Evolutionary conservation across 495 filamentous ascomycete genomes (phyloP).

Genomic region (Penicillium pulvis): DNA sequence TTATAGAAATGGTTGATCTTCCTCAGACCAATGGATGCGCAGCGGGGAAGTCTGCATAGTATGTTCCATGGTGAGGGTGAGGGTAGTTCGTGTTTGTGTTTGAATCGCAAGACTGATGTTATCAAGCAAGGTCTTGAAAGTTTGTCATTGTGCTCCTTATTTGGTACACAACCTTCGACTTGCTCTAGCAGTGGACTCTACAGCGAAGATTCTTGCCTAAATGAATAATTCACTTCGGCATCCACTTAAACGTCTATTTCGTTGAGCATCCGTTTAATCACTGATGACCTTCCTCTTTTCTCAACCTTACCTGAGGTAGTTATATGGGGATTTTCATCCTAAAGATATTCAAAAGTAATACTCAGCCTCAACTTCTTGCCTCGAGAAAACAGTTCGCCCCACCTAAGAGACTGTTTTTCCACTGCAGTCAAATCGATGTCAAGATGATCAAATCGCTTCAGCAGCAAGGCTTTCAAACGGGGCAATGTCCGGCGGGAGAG

Average conservation of each 20-base stretch:
- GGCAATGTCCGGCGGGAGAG: no score
- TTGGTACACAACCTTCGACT: no score
- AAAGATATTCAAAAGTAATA: conserved; percentile 15
- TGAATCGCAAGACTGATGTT: no score
- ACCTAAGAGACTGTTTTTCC: conserved; percentile 10
- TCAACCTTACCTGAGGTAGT: conserved; percentile 12
- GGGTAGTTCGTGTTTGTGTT: no score
- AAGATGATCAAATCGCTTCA: neutral
- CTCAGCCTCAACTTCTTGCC: conserved; percentile 18
- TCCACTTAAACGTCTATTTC: conserved; percentile 33
- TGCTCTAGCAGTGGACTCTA: no score
- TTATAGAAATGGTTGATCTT: no score
- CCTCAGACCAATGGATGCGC: no score
- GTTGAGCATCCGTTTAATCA: conserved; percentile 19
- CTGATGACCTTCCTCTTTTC: conserved; percentile 26
- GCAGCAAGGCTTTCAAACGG: no score
- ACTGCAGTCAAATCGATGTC: conserved; percentile 9
- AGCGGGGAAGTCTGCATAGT: no score
- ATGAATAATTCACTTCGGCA: conserved; percentile 25
- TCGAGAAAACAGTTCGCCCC: conserved; percentile 8
- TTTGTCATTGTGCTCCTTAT: no score
- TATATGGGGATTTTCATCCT: conserved; percentile 11
- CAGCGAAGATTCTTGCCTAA: conserved; percentile 21
- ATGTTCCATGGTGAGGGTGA: no score
- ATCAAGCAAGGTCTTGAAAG: no score